phyloP scores from a whole-genome alignment of 1,139 yeast genomes.

The Yamadazyma kanchanaburiensis region DNA sequence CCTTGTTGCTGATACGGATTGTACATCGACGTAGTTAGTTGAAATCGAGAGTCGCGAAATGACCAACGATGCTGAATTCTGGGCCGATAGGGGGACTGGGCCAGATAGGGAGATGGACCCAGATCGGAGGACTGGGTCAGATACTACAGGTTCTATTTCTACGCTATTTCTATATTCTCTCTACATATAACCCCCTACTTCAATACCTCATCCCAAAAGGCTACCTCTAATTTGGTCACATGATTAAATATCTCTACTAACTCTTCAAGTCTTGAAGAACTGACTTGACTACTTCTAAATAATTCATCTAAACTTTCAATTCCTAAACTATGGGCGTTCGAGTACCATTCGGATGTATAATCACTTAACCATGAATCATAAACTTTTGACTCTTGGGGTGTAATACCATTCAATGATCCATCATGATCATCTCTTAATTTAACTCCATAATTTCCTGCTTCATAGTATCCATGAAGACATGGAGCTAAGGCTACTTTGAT shows the following conservation, averaged over 20 bases:
- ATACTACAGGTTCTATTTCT: too few relatives aligned
- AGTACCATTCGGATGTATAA: slow-evolving; percentile 57
- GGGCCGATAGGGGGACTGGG: too few relatives aligned
- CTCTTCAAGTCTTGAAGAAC: slow-evolving; percentile 42
- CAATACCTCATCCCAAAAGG: slow-evolving; percentile 58
- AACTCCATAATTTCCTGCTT: slow-evolving; percentile 39
- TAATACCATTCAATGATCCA: slow-evolving; percentile 9
- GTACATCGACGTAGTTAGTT: slow-evolving; percentile 24
- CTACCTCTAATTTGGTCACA: slow-evolving; percentile 57
- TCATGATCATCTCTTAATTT: slow-evolving; percentile 11
- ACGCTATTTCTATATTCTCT: too few relatives aligned
- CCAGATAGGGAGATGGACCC: too few relatives aligned
- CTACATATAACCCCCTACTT: too few relatives aligned
- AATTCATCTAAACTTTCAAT: slow-evolving; percentile 44
- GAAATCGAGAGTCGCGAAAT: too few relatives aligned
- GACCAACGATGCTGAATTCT: too few relatives aligned
- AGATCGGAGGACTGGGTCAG: too few relatives aligned
- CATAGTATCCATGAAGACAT: slow-evolving; percentile 70
- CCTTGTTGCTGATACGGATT: slow-evolving; percentile 44
- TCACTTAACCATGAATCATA: slow-evolving; percentile 62
- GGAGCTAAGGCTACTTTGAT: slow-evolving; percentile 71
- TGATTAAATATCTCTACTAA: slow-evolving; percentile 56
- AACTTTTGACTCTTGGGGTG: slow-evolving; percentile 17
- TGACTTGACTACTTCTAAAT: slow-evolving; percentile 22
- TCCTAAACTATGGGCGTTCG: slow-evolving; percentile 50